phyloP scores from a whole-genome alignment of 768 basidiomycete genomes.

The Sporobolomyces phaffii region DNA sequence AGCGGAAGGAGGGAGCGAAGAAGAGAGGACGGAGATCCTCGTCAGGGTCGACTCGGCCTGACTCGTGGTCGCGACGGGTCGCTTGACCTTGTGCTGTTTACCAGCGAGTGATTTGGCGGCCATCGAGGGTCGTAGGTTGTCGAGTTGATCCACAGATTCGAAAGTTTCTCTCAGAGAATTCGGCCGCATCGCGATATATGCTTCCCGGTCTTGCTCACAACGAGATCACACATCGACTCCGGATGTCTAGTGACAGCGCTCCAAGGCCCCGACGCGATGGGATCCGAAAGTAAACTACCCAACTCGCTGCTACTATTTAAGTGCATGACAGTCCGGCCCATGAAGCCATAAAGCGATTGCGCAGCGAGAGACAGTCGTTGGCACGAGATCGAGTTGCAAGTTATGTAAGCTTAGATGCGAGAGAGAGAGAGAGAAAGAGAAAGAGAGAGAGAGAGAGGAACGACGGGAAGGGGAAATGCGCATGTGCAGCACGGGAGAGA shows the following conservation, averaged over 20 bases:
- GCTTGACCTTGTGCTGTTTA: neutral
- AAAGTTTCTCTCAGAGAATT: neutral
- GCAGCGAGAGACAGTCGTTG: too few relatives aligned
- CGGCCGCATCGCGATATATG: too few relatives aligned
- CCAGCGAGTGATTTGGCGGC: slow-evolving; percentile 1
- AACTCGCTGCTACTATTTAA: too few relatives aligned
- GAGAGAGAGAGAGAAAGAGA: neutral
- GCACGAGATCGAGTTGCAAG: too few relatives aligned
- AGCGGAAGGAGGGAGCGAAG: slow-evolving; percentile 30
- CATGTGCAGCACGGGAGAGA: neutral
- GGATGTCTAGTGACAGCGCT: too few relatives aligned
- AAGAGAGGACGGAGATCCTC: slow-evolving; percentile 28
- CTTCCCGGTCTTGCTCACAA: too few relatives aligned
- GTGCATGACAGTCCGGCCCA: too few relatives aligned
- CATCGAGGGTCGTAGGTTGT: neutral
- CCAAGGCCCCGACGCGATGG: too few relatives aligned
- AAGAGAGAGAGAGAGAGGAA: neutral
- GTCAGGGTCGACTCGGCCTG: neutral
- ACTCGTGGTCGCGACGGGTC: neutral
- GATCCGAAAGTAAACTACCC: too few relatives aligned
- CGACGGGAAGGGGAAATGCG: too few relatives aligned
- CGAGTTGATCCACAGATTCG: neutral
- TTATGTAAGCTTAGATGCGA: neutral
- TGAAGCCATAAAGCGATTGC: too few relatives aligned
- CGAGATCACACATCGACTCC: too few relatives aligned